Base-by-base conservation (phyloP, 1,284 basidiomycete species). In the Bondarzewia mesenterica region DNA sequence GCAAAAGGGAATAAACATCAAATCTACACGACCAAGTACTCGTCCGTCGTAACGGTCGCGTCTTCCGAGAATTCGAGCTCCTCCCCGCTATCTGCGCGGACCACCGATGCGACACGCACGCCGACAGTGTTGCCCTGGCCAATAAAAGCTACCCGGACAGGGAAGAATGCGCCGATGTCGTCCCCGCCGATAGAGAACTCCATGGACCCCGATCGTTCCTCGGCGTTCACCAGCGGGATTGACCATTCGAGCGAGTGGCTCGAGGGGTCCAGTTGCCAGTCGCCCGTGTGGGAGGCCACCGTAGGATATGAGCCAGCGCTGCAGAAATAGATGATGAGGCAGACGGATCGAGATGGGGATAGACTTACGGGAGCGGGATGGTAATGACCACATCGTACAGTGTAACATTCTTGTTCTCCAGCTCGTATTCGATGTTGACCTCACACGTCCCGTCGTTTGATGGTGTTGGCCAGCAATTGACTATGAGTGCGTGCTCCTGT, bases 371-470 rank as follows among this genome's bases (percentile, higher is more conserved):
- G 43, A 98, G 78, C 22, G 95, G 94, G 56, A 98, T 94, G 47
- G 87, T 85, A 54, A 98, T 91, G 57, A 85, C 77, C 27, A 95
- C 79, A 61, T 96, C 90, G 60, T 89, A 81, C 3, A 98, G 73
- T 0, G 80, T 77, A 49, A 95, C 68, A 51, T 78, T 80, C 54
- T 85, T 80, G 52, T 92, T 87, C 63, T 95, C 92, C 42, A 98
- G 85, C 65, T 98, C 93, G 65, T 96, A 99, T 66, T 98, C 95
- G 58, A 98, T 90, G 63, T 89, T 95, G 49, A 97, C 91, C 57
- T 96, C 93, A 57, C 85, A 90, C 1, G 84, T 85, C 22, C 92
- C 92, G 57, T 93, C 85, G 57, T 91, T 93, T 44, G 88, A 85
- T 2, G 89, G 85, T 25, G 91, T 88, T 4, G 94, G 94, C 95